Base-by-base conservation (phyloP, 192 early-diverging fungal genomes). In the Backusella circina region DNA sequence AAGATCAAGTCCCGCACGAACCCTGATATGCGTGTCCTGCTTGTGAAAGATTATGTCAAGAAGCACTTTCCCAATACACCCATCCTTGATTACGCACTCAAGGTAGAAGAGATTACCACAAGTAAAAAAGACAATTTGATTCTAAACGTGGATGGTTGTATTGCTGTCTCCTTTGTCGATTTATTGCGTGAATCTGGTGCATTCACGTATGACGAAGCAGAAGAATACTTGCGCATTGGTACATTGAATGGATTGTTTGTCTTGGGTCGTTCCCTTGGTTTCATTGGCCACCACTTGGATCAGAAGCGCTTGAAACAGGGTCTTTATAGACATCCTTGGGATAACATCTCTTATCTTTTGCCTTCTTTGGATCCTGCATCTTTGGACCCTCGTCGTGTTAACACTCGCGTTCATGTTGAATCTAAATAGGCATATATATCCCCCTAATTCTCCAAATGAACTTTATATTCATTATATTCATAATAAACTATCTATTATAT, bases 1-100 rank as follows among this genome's bases (percentile, higher is more conserved):
- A 98, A 97, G 90, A 96, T 99, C 91, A 99, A 99, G 87, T 97
- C 95, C 31, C 90, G 97, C 74, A 97, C 95, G 74, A 99, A 99
- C 90, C 97, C 96, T 2, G 97, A 99, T 80, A 84, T 99, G 83
- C 96, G 97, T 44, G 97, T 99, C 4, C 86, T 91, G 71, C 91
- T 99, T 75, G 94, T 99, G 82, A 98, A 96, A 87, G 90, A 95
- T 74, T 99, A 90, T 79, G 96, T 94, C 73, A 87, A 89, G 80
- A 86, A 88, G 54, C 83, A 96, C 82, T 99, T 99, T 87, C 95
- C 95, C 0, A 77, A 84, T 10, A 92, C 89, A 26, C 94, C 94
- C 21, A 90, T 94, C 21, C 89, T 99, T 77, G 91, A 95, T 86
- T 99, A 97, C 84, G 96, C 97, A 12, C 86, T 95, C 26, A 92